A percentile compares a stretch with the other conserved stretches of the same genome.
Conservation (phyloP, 805 yeast species). For the Schizosaccharomyces pombe region ASM294v3 CU329670.1:5341001-5341500, state of each 20-base stretch:
- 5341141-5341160: neutral
- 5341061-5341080: neutral
- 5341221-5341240: neutral
- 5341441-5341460: neutral
- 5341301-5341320: neutral
- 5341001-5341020: too few relatives aligned
- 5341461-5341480: neutral
- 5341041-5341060: neutral
- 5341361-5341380: neutral
- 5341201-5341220: neutral
- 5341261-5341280: neutral
- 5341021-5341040: neutral
- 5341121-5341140: neutral
- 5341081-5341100: neutral
- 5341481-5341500: neutral
- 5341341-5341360: neutral
- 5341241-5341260: neutral
- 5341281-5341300: neutral
- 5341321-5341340: neutral
- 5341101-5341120: neutral
- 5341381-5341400: neutral
- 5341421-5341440: neutral
- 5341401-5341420: neutral
- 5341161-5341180: neutral
- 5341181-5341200: neutral